These are phyloP conservation scores for Primulina huaijiensis DNA, from an alignment of 257 asterid species.

Conservation along the genomic window DNA sequence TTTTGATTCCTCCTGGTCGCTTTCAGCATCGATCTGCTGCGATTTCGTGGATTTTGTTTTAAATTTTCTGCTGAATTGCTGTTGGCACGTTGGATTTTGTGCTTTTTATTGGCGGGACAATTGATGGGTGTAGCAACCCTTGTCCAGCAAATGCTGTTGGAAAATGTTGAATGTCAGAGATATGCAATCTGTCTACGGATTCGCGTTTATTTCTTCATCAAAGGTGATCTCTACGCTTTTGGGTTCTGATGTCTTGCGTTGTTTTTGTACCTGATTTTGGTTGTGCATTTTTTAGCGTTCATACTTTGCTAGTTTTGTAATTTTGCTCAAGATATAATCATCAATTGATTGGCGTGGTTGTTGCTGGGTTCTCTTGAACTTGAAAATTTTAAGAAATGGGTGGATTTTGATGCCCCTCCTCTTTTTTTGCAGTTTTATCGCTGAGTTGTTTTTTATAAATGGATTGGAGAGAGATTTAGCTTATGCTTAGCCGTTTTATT, in stretches of 20 bases:
- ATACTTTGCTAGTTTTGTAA: constrained; percentile 3
- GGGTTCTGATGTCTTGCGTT: constrained; percentile 9
- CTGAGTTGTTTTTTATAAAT: constrained; percentile 19
- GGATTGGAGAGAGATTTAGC: constrained; percentile 17
- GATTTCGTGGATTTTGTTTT: constrained; percentile 20
- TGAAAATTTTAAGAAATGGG: constrained; percentile 6
- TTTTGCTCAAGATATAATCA: constrained; percentile 16
- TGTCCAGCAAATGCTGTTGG: constrained; percentile 19
- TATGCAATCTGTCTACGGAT: constrained; percentile 16
- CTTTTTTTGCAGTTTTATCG: background rate
- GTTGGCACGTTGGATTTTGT: constrained; percentile 27
- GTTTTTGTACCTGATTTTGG: constrained; percentile 1
- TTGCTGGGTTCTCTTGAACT: constrained; percentile 21
- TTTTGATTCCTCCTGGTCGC: constrained; percentile 18
- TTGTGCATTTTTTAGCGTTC: background rate
- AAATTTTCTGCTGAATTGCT: constrained; percentile 19
- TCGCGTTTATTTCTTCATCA: constrained; percentile 11
- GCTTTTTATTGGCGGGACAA: background rate
- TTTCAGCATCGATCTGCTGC: constrained; percentile 33
- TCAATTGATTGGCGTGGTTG: constrained; percentile 23
- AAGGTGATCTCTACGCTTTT: constrained; percentile 15
- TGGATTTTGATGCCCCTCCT: background rate
- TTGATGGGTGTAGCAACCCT: constrained; percentile 4
- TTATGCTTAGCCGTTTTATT: constrained; percentile 23
- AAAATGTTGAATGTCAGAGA: constrained; percentile 18